Base-by-base conservation (phyloP, 371 early-diverging fungal genomes). In the Actinomortierella ambigua region DNA sequence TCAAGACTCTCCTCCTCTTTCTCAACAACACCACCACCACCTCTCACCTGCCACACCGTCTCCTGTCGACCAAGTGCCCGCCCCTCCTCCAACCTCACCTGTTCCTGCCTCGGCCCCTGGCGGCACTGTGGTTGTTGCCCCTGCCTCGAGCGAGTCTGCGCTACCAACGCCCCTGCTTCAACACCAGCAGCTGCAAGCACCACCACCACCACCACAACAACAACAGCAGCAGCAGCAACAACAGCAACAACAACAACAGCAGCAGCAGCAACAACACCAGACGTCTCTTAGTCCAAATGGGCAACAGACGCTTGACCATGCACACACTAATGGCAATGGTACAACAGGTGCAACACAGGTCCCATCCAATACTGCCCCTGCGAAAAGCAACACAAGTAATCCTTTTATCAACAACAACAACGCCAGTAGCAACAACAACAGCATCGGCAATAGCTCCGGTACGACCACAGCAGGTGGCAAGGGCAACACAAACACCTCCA, bases 151-250 rank as follows among this genome's bases (percentile, higher is more conserved):
- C 34, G 34, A 34, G 34, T 34, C 34, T 4, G 34, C 34, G 34
- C 34, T 34, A 11, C 34, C 34, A 34, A 34, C 34, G 34, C 26
- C 44, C 11, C 42, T 43, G 23, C 55, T 41, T 41, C 54, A 50
- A 50, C 55, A 53, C 58, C 42, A 53, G 48, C 51, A 63, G 46
- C 52, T 59, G 50, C 48, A 65, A 53, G 59, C 73, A 50, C 52
- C 65, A 24, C 63, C 63, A 34, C 68, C 63, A 34, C 57, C 64
- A 22, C 75, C 68, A 2, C 70, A 81, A 59, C 69, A 69, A 57
- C 65, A 78, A 49, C 65, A 65, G 17, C 59, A 80, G 26, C 70
- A 68, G 50, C 34, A 59, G 23, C 55, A 79, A 27, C 77, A 79
- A 40, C 73, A 78, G n/a, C 56, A 34, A 40, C 55, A 20, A 55